Conservation (phyloP, 169 alveolate genomes). For the Plasmodium blacklocki region DNA sequence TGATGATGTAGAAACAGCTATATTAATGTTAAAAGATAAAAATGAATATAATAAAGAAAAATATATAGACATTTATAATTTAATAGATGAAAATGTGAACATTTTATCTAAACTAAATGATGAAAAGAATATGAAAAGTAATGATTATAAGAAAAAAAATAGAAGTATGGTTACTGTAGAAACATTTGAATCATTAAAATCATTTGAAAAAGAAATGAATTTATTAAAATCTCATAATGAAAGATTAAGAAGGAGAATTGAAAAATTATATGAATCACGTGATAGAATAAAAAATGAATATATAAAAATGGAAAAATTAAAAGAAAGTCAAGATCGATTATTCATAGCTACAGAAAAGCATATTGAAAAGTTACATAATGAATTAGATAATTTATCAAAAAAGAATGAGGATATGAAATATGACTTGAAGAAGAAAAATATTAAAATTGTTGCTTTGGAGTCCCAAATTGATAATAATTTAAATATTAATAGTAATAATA, state of each 20-base stretch:
- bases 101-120: neutral
- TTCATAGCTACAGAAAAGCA: slow-evolving; percentile 69
- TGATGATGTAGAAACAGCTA: slow-evolving; percentile 20
- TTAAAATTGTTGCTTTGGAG: slow-evolving; percentile 55
- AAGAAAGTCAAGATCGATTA: slow-evolving; percentile 47
- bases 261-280: slow-evolving; percentile 40
- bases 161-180: slow-evolving; percentile 41
- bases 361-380: slow-evolving; percentile 48
- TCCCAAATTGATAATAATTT: slow-evolving; percentile 28
- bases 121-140: neutral
- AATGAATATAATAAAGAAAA: neutral
- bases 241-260: slow-evolving; percentile 71
- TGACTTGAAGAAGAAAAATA: slow-evolving; percentile 39
- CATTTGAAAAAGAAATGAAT: slow-evolving; percentile 45
- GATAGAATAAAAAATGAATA: slow-evolving; percentile 56
- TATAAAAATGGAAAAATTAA: slow-evolving; percentile 57
- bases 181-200: slow-evolving; percentile 41
- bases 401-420: slow-evolving; percentile 41
- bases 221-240: slow-evolving; percentile 64
- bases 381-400: slow-evolving; percentile 44
- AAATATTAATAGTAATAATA: neutral
- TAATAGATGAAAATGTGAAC: neutral
- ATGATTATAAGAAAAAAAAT: neutral
- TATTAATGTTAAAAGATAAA: slow-evolving; percentile 58
- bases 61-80: neutral